These are phyloP conservation scores for Pseudomicrostroma phylloplanum DNA, from an alignment of 1,284 basidiomycete species.

Conservation along the genomic window DNA sequence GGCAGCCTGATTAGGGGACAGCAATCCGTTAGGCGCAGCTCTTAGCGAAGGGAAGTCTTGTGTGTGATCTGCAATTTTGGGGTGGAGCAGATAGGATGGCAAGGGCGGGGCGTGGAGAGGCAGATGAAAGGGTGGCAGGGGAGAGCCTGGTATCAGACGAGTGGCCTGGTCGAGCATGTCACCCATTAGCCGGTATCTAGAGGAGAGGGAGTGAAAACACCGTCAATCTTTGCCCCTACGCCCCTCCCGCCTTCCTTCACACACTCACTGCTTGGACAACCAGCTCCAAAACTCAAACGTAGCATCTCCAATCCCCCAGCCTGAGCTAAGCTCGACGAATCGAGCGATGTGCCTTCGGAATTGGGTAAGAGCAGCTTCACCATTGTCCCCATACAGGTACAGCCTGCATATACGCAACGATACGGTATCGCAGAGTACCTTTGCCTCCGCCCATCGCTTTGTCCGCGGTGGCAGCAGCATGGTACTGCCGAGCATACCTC, in stretches of 20 bases:
- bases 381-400: conserved; percentile 77
- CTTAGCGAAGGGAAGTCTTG: conserved; percentile 8
- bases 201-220: neutral
- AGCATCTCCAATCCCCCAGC: conserved; percentile 95
- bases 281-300: conserved; percentile 97
- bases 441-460: conserved; percentile 96
- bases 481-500: conserved; percentile 59
- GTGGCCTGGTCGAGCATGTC: conserved; percentile 33
- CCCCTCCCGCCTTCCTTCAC: conserved; percentile 53
- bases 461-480: conserved; percentile 80
- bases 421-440: conserved; percentile 73
- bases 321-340: conserved; percentile 78
- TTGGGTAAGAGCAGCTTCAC: conserved; percentile 61
- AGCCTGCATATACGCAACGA: conserved; percentile 52
- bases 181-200: conserved; percentile 30
- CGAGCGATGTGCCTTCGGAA: conserved; percentile 75
- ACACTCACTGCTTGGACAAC: conserved; percentile 67
- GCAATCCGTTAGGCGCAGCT: conserved; percentile 18
- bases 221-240: neutral
- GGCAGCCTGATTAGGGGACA: conserved; percentile 26
- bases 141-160: conserved; percentile 12
- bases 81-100: conserved; percentile 27
- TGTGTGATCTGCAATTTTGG: conserved; percentile 17
- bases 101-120: conserved; percentile 25
- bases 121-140: conserved; percentile 24